A percentile compares a stretch with the other conserved stretches of the same genome.
Conservation (phyloP, 1,284 basidiomycete species). For the Gymnopus androsaceus region DNA sequence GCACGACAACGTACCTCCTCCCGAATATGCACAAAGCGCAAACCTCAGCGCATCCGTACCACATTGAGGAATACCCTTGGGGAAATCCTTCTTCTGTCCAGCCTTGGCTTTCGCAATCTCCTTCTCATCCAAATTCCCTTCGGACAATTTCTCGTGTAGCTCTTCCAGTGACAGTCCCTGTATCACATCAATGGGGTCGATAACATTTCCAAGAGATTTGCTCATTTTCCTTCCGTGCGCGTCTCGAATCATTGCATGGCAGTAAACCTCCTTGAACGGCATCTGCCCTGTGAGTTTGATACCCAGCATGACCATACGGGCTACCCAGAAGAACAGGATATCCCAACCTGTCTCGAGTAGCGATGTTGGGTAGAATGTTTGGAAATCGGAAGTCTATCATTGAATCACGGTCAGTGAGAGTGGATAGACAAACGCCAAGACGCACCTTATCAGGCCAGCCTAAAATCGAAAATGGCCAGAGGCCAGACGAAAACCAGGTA, state of each 20-base stretch:
- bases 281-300: conserved; percentile 87
- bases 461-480: conserved; percentile 98
- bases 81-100: conserved; percentile 99
- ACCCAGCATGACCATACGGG: conserved; percentile 96
- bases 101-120: conserved; percentile 91
- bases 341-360: conserved; percentile 99
- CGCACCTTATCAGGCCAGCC: conserved; percentile 92
- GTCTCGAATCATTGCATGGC: conserved; percentile 99
- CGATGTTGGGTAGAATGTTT: conserved; percentile 86
- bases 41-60: conserved; percentile 97
- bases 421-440: conserved; percentile 1
- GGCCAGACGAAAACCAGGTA: conserved; percentile 98
- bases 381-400: conserved; percentile 67
- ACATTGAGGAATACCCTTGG: conserved; percentile 98
- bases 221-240: conserved; percentile 99
- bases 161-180: conserved; percentile 82
- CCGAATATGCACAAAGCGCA: conserved; percentile 93
- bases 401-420: conserved; percentile 4
- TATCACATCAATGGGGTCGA: conserved; percentile 97
- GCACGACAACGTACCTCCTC: conserved; percentile 59
- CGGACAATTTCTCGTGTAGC: conserved; percentile 86
- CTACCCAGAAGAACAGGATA: conserved; percentile 99
- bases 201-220: conserved; percentile 97
- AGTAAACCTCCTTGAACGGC: conserved; percentile 98
- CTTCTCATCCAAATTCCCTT: conserved; percentile 93